phyloP scores from a whole-genome alignment of 108 stramenopile genomes.

The Cyclotella atomus region DNA sequence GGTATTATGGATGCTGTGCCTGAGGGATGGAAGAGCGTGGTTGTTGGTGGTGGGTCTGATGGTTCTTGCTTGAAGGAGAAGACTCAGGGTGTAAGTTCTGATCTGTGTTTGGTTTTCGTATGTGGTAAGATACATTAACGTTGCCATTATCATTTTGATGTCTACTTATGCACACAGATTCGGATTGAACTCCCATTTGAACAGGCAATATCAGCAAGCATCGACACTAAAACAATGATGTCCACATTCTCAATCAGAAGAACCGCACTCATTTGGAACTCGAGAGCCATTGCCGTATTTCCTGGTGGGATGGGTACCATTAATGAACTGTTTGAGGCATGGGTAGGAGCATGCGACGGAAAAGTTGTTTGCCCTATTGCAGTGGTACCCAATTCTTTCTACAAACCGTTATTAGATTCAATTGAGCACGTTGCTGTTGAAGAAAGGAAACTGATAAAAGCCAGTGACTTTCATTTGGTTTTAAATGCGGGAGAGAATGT shows the following conservation, averaged over 20 bases:
- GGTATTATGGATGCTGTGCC: slow-evolving; percentile 48
- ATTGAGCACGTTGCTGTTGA: slow-evolving; percentile 24
- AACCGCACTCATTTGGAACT: slow-evolving; percentile 45
- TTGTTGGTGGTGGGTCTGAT: background rate
- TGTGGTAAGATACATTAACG: too few relatives aligned
- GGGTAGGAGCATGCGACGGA: slow-evolving; percentile 23
- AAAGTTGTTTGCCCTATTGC: slow-evolving; percentile 39
- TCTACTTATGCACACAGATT: too few relatives aligned
- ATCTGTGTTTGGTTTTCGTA: too few relatives aligned
- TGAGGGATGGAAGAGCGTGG: slow-evolving; percentile 20
- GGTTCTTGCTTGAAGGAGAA: background rate
- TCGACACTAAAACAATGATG: slow-evolving; percentile 41
- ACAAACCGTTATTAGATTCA: slow-evolving; percentile 30
- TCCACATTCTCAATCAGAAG: slow-evolving; percentile 29
- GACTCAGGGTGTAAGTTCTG: slow-evolving; percentile 36
- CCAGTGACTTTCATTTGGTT: slow-evolving; percentile 31
- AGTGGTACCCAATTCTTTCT: slow-evolving; percentile 23
- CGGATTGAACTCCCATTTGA: slow-evolving; percentile 43
- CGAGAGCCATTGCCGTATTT: slow-evolving; percentile 35
- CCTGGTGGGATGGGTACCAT: slow-evolving; percentile 41
- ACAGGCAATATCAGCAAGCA: slow-evolving; percentile 21
- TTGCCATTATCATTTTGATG: too few relatives aligned
- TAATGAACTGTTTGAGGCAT: slow-evolving; percentile 42
- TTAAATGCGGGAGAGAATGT: slow-evolving; percentile 14
- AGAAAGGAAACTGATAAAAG: slow-evolving; percentile 9